Evolutionary conservation across 1,139 yeast genomes (phyloP).

Genomic region (Taphrina flavorubra): DNA sequence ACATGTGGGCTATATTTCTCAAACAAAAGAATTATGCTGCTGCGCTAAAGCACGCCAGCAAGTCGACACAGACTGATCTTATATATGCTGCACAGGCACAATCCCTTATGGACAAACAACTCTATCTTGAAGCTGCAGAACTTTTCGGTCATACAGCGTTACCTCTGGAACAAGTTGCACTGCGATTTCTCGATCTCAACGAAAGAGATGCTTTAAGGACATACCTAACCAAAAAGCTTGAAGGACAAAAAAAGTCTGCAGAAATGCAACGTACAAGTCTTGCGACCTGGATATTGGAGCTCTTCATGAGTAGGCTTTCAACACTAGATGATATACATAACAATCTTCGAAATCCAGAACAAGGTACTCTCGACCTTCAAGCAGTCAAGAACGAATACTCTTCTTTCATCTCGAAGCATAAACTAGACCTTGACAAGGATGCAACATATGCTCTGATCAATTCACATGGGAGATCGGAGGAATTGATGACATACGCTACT

Average conservation of each 20-base stretch:
- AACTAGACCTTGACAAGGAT: constrained; percentile 61
- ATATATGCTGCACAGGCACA: constrained; percentile 72
- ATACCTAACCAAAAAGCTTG: constrained; percentile 64
- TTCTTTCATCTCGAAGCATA: constrained; percentile 61
- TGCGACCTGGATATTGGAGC: constrained; percentile 84
- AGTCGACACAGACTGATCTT: constrained; percentile 60
- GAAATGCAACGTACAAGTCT: constrained; percentile 63
- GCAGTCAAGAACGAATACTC: constrained; percentile 55
- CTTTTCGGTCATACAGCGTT: constrained; percentile 68
- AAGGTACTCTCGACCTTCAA: constrained; percentile 25
- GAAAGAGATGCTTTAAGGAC: constrained; percentile 59
- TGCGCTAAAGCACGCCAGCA: constrained; percentile 62
- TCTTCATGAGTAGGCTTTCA: constrained; percentile 61
- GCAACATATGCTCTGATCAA: constrained; percentile 76
- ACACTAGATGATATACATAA: constrained; percentile 56
- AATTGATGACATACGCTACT: constrained; percentile 71
- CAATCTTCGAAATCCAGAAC: constrained; percentile 46
- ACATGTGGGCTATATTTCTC: constrained; percentile 77
- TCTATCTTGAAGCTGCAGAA: constrained; percentile 62
- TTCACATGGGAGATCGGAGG: constrained; percentile 68
- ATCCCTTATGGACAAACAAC: constrained; percentile 54
- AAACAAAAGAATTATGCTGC: constrained; percentile 67
- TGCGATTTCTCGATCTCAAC: constrained; percentile 62
- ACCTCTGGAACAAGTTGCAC: constrained; percentile 73
- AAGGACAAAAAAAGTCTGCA: constrained; percentile 47